Percentiles rank a stretch among this genome's conserved stretches.
Conservation (phyloP, 345 rosid species). For the Toxicodendron radicans region DNA sequence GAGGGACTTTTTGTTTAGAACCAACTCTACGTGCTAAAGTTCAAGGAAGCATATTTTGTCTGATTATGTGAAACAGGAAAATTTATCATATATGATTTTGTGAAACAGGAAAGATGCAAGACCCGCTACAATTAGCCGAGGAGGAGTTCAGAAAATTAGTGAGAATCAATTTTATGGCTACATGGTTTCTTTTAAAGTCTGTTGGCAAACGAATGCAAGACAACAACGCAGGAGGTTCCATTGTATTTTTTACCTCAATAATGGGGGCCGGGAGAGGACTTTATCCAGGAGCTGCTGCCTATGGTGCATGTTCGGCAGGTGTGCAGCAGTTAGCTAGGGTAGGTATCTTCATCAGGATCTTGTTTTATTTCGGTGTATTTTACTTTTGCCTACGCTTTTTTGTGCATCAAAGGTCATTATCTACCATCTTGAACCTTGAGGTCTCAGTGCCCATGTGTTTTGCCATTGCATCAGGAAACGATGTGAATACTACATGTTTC, state of each 20-base stretch:
- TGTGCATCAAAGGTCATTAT: not conserved
- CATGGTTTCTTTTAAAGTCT: conserved; percentile 79
- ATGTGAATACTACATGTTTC: too few species aligned
- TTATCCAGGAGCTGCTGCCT: conserved; percentile 83
- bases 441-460: not conserved
- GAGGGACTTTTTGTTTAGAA: not conserved
- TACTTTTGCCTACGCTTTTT: not conserved
- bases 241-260: conserved; percentile 62
- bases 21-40: not conserved
- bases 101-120: conserved; percentile 67
- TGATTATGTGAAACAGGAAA: not conserved
- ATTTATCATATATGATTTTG: conserved; percentile 13
- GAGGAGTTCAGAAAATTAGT: conserved; percentile 58
- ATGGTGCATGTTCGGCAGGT: conserved; percentile 70
- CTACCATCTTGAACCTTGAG: not conserved
- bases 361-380: not conserved
- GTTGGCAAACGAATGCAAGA: conserved; percentile 73
- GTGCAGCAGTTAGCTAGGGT: conserved; percentile 84
- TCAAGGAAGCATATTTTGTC: not conserved
- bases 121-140: conserved; percentile 55
- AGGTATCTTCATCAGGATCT: conserved; percentile 17
- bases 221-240: conserved; percentile 63
- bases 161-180: conserved; percentile 64
- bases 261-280: conserved; percentile 80
- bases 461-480: too few species aligned